Evolutionary conservation across 202 grass and related monocot genomes (phyloP).

Genomic region (Schoenoplectus triqueter): DNA sequence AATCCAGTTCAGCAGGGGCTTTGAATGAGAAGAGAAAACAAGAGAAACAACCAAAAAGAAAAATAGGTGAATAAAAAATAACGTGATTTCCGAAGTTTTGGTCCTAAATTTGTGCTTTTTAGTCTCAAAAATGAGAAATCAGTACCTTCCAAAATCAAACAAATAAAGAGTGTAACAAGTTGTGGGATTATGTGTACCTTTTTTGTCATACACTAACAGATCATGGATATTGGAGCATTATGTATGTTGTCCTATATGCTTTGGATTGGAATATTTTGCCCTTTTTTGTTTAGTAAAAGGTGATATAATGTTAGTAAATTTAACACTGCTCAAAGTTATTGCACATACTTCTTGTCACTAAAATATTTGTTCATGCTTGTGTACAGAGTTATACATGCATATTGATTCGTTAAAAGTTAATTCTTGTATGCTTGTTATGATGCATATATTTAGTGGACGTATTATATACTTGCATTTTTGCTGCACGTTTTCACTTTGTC

Average conservation of each 20-base stretch:
- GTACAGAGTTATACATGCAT: slow-evolving; percentile 6
- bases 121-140: neutral
- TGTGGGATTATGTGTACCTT: neutral
- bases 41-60: slow-evolving; percentile 68
- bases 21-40: slow-evolving; percentile 27
- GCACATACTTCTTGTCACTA: neutral
- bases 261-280: neutral
- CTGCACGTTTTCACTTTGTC: neutral
- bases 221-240: neutral
- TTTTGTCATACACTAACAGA: neutral
- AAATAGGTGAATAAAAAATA: slow-evolving; percentile 47
- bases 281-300: slow-evolving; percentile 5
- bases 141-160: neutral
- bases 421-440: neutral
- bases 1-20: neutral
- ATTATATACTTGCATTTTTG: slow-evolving; percentile 3
- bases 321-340: neutral
- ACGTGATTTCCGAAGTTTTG: neutral
- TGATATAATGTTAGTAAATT: neutral
- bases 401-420: neutral
- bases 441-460: too few relatives aligned
- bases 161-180: neutral
- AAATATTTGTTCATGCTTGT: neutral
- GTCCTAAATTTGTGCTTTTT: neutral
- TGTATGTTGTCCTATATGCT: too few relatives aligned